A percentile compares a stretch with the other conserved stretches of the same genome.
Evolutionary conservation across 768 basidiomycete genomes (phyloP).

Genomic region (Vararia minispora): DNA sequence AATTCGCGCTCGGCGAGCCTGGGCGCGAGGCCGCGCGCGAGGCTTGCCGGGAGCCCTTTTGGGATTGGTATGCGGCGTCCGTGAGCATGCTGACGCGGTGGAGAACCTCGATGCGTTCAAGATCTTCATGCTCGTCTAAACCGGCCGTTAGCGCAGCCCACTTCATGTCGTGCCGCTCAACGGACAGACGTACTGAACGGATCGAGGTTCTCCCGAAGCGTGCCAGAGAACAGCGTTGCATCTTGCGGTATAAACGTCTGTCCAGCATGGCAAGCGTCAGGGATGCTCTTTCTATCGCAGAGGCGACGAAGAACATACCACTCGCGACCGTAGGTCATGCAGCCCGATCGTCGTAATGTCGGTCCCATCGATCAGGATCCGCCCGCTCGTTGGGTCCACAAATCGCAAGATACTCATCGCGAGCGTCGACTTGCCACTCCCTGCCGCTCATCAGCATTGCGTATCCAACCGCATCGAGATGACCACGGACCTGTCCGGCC

Average conservation of each 20-base stretch:
- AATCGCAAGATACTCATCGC: slow-evolving; percentile 83
- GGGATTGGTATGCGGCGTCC: slow-evolving; percentile 36
- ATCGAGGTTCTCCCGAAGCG: slow-evolving; percentile 64
- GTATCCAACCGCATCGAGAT: not conserved
- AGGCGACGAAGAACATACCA: slow-evolving; percentile 32
- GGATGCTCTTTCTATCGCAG: slow-evolving; percentile 6
- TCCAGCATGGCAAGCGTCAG: too few species aligned
- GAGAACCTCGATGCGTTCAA: slow-evolving; percentile 72
- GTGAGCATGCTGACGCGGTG: slow-evolving; percentile 70
- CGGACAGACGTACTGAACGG: slow-evolving; percentile 40
- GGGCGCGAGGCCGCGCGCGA: slow-evolving; percentile 37
- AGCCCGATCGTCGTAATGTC: slow-evolving; percentile 81
- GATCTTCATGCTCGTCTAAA: slow-evolving; percentile 64
- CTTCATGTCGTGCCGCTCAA: not conserved
- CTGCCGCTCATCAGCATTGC: slow-evolving; percentile 20
- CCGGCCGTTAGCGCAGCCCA: not conserved
- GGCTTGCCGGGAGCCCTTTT: slow-evolving; percentile 35
- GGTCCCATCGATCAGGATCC: slow-evolving; percentile 77
- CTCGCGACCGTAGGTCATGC: slow-evolving; percentile 67
- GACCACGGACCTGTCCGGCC: slow-evolving; percentile 53
- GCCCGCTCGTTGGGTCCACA: slow-evolving; percentile 66
- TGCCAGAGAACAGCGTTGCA: slow-evolving; percentile 72
- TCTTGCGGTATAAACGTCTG: slow-evolving; percentile 73
- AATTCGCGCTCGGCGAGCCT: slow-evolving; percentile 27
- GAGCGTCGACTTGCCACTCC: slow-evolving; percentile 74